phyloP scores from a whole-genome alignment of 2,329 filamentous ascomycete species.

The Neonectria hederae region DNA sequence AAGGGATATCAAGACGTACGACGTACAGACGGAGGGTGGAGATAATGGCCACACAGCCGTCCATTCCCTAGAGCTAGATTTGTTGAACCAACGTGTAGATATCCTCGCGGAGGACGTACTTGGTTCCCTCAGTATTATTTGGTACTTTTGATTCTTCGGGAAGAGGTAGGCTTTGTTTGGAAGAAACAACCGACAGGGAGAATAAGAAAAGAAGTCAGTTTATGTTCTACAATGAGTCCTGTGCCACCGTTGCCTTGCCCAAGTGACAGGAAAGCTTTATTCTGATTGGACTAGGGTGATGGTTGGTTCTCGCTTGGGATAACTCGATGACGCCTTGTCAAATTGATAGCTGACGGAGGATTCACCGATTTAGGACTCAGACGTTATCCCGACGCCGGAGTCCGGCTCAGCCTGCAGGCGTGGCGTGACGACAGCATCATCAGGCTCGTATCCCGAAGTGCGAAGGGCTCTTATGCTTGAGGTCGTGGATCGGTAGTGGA shows the following conservation, averaged over 20 bases:
- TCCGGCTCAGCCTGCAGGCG: not conserved
- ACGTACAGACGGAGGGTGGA: conserved; percentile 20
- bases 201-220: conserved; percentile 4
- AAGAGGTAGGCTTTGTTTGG: conserved; percentile 10
- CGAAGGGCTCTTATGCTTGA: not conserved
- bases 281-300: not conserved
- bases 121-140: conserved; percentile 3
- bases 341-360: not conserved
- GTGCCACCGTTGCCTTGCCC: not conserved
- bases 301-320: not conserved
- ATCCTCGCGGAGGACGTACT: conserved; percentile 2
- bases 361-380: not conserved
- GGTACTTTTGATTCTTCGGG: conserved; percentile 2
- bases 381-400: not conserved
- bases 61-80: conserved; percentile 29
- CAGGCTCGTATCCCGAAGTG: conserved; percentile 17
- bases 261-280: conserved; percentile 2
- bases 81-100: conserved; percentile 3
- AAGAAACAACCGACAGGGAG: conserved; percentile 2
- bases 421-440: not conserved
- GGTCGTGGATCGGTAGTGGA: not conserved
- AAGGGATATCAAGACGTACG: not conserved
- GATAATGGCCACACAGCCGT: conserved; percentile 36
- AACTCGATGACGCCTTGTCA: not conserved
- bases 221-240: conserved; percentile 2